A percentile compares a stretch with the other conserved stretches of the same genome.
These are phyloP conservation scores for Pseudisothecium myosuroides DNA, from an alignment of 225 moss, liverwort and hornwort genomes.

Conservation along the genomic window DNA sequence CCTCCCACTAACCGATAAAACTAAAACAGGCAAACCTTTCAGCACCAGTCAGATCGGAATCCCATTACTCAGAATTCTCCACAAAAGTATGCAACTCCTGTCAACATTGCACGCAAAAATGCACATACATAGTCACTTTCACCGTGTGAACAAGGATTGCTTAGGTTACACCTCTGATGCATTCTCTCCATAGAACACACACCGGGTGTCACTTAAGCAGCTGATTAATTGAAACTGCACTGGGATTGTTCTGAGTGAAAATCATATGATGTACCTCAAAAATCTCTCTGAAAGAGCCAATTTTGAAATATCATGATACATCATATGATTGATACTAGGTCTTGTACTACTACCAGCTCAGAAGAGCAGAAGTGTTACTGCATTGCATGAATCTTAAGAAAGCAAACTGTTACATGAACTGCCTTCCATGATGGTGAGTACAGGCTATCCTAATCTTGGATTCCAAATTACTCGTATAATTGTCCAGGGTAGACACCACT, in stretches of 20 bases:
- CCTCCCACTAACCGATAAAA: background rate
- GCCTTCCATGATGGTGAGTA: constrained; percentile 11
- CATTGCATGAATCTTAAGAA: background rate
- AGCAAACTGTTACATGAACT: background rate
- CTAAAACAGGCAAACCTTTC: background rate
- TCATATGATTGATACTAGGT: background rate
- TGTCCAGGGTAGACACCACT: constrained; percentile 73
- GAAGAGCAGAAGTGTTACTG: background rate
- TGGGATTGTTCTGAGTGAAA: background rate
- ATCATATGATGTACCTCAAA: background rate
- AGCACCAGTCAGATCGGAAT: background rate
- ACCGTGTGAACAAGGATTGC: background rate
- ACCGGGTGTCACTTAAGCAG: background rate
- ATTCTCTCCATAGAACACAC: background rate
- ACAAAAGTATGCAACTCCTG: background rate
- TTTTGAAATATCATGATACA: background rate
- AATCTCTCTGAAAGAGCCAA: background rate
- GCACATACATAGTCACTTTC: background rate
- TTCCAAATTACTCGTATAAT: constrained; percentile 55
- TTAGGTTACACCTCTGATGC: background rate
- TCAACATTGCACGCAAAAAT: background rate
- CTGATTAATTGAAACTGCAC: background rate
- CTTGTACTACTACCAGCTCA: background rate
- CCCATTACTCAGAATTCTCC: background rate
- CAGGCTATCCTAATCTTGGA: constrained; percentile 53